Percentiles rank a stretch among this genome's conserved stretches.
phyloP scores from a whole-genome alignment of 2,329 filamentous ascomycete genomes.

The Elsinoe necatrix region DNA sequence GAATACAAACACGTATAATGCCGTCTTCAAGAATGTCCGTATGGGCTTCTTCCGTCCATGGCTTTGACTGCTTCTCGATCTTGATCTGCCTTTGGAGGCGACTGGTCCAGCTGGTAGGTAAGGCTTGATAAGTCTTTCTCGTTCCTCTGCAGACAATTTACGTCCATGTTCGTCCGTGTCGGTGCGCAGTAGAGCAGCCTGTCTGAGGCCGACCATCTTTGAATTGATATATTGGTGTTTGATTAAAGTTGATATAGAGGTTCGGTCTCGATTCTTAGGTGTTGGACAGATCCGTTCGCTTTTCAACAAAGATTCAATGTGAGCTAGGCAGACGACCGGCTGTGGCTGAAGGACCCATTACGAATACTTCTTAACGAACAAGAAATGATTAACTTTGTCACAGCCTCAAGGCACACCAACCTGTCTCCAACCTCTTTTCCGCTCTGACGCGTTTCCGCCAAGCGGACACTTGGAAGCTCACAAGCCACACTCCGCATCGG shows the following conservation, averaged over 20 bases:
- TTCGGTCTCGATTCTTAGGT: not conserved
- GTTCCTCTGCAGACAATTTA: conserved; percentile 24
- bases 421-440: conserved; percentile 5
- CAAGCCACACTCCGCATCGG: not conserved
- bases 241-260: not conserved
- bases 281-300: not conserved
- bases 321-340: not conserved
- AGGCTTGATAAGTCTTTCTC: conserved; percentile 27
- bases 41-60: conserved; percentile 16
- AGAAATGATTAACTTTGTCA: not conserved
- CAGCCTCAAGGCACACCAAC: conserved; percentile 6
- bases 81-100: not conserved
- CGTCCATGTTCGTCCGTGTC: conserved; percentile 24
- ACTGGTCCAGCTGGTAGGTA: conserved; percentile 25
- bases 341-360: conserved; percentile 12
- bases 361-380: conserved; percentile 3
- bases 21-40: conserved; percentile 42
- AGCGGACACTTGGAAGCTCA: not conserved
- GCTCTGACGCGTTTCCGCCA: conserved; percentile 2
- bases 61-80: not conserved
- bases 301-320: not conserved
- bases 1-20: conserved; percentile 58
- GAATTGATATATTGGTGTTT: no score
- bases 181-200: conserved; percentile 25
- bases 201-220: conserved; percentile 25